Base-by-base conservation (phyloP, 2,329 filamentous ascomycete species). In the Trichophyton schoenleinii region DNA sequence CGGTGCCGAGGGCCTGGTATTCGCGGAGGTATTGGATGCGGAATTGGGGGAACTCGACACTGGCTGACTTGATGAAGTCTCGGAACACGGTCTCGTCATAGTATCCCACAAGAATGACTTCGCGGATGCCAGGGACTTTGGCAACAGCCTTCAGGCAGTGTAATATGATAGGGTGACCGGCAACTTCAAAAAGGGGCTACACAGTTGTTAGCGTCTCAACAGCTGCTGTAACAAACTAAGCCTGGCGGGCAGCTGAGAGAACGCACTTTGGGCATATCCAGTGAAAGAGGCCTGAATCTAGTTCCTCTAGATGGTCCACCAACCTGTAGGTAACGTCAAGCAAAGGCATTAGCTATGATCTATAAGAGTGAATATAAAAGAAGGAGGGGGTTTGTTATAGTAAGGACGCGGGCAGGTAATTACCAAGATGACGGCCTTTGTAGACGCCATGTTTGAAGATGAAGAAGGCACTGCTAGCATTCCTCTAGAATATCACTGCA, bases 41-140 rank as follows among this genome's bases (percentile, higher is more conserved):
- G 70, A 97, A 85, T 71, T 89, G 84, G 60, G 91, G 90, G 78
- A 95, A 95, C 73, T 89, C 87, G 74, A 84, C 84, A 64, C 85
- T 81, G 64, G 91, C 85, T 73, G 95, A 88, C 77, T 95, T 96
- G 80, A 97, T 95, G 79, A 97, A 97, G 77, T 96, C 91, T 71
- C 91, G 88, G 83, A 97, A 96, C 70, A 97, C 89, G 52, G 85
- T 83, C 79, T 97, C 94, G 74, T 99, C 94, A 76, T 97, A 99
- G 83, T 99, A 99, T 72, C 94, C 94, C 72, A 99, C 95, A 71
- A 99, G 87, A 80, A 94, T 91, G 69, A 99, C 92, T 77, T 99
- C 94, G 72, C 91, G 89, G 75, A 99, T 89, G 71, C 89, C 87
- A 70, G 89, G 87, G 63, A 97, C 89, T 74, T 91, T 95, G 67